A percentile compares a stretch with the other conserved stretches of the same genome.
phyloP scores from a whole-genome alignment of 2,329 filamentous ascomycete genomes.

The Fusarium miscanthi region DNA sequence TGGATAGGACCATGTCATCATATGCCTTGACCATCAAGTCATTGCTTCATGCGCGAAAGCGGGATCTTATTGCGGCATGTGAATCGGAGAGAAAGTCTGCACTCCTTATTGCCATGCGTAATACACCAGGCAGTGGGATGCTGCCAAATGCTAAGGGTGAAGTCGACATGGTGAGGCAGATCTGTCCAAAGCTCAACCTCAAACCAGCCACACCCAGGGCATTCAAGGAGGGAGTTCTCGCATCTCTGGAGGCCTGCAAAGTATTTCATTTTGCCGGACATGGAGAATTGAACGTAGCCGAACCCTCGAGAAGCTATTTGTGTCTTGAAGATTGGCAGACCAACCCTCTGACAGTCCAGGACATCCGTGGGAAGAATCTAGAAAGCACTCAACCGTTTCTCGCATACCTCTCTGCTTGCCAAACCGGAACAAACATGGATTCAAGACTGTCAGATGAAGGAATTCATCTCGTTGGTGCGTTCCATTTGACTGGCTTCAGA shows the following conservation, averaged over 20 bases:
- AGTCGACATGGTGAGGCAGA: neutral
- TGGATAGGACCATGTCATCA: neutral
- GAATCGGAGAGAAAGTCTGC: accelerated
- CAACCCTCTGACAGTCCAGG: neutral
- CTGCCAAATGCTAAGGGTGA: accelerated
- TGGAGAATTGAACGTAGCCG: neutral
- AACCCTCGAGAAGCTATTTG: neutral
- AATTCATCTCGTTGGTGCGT: neutral
- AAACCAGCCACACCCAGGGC: accelerated
- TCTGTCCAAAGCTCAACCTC: neutral
- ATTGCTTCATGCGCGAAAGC: neutral
- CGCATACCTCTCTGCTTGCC: neutral
- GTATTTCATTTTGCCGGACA: neutral
- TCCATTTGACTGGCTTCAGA: neutral
- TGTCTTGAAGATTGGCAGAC: neutral
- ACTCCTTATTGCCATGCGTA: neutral
- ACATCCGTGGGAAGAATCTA: neutral
- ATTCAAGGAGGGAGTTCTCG: accelerated
- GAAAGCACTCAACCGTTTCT: neutral
- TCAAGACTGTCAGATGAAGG: neutral
- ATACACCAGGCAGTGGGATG: neutral
- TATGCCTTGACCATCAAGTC: neutral
- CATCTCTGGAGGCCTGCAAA: accelerated
- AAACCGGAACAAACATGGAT: neutral
- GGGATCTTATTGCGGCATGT: accelerated